These are phyloP conservation scores for Astrephomene gubernaculifera DNA, from an alignment of 139 green algal species.

Conservation along the genomic window DNA sequence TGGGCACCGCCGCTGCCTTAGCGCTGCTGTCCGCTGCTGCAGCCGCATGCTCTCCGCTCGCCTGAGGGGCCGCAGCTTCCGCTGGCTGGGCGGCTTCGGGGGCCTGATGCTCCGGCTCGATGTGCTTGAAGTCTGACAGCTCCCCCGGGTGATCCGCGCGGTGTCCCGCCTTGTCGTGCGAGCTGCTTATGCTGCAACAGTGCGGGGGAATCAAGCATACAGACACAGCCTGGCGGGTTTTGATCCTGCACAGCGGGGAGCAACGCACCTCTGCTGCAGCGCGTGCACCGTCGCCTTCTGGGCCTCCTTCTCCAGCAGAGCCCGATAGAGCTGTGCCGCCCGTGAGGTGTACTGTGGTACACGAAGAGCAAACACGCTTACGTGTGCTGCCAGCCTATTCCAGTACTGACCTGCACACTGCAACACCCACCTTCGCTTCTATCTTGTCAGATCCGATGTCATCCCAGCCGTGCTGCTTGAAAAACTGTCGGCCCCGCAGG, in stretches of 20 bases:
- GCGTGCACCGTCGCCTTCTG: slow-evolving; percentile 60
- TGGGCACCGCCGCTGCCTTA: slow-evolving; percentile 20
- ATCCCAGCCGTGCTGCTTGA: slow-evolving; percentile 99
- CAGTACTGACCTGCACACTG: not conserved
- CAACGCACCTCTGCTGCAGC: slow-evolving; percentile 31
- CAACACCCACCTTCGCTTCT: slow-evolving; percentile 80
- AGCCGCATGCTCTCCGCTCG: not conserved
- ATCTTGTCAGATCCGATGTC: slow-evolving; percentile 93
- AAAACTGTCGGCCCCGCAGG: slow-evolving; percentile 88
- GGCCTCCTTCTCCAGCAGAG: slow-evolving; percentile 92
- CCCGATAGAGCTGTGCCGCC: slow-evolving; percentile 92
- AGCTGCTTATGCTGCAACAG: not conserved
- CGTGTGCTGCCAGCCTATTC: no score
- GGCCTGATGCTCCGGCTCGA: slow-evolving; percentile 22
- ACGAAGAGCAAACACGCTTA: no score
- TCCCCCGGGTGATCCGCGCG: not conserved
- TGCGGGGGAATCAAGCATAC: no score
- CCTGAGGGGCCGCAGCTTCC: not conserved
- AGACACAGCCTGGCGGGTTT: not conserved
- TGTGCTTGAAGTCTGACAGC: slow-evolving; percentile 39
- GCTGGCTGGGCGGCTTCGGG: not conserved
- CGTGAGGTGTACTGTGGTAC: slow-evolving; percentile 95
- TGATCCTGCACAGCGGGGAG: no score
- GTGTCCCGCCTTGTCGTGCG: slow-evolving; percentile 8
- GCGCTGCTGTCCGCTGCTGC: not conserved